These are phyloP conservation scores for Aspergillus conjunctus DNA, from an alignment of 495 filamentous ascomycete genomes.

Conservation along the genomic window DNA sequence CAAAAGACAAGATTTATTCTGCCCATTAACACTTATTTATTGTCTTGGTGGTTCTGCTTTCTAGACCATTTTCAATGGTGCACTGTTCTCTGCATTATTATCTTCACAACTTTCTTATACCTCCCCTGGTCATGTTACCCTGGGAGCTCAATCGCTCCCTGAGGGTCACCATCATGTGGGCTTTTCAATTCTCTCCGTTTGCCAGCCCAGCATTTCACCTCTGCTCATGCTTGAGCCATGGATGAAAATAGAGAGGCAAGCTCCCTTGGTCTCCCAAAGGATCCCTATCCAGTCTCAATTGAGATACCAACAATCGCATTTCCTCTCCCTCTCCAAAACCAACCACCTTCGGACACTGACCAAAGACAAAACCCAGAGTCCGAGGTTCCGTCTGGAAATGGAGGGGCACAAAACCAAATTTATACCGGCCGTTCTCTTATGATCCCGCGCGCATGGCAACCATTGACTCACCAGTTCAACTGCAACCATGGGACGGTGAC, in stretches of 20 bases:
- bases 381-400: not conserved
- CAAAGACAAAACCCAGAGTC: not conserved
- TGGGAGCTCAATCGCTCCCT: not conserved
- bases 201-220: not conserved
- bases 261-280: not conserved
- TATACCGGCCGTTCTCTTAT: slow-evolving; percentile 4
- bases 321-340: not conserved
- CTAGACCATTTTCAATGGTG: too few species aligned
- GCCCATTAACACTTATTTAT: too few species aligned
- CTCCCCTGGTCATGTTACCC: not conserved
- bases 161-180: not conserved
- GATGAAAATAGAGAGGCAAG: not conserved
- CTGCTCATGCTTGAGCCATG: not conserved
- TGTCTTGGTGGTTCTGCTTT: too few species aligned
- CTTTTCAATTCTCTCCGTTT: not conserved
- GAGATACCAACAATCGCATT: not conserved
- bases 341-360: not conserved
- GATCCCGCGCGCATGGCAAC: slow-evolving; percentile 2
- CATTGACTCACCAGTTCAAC: not conserved
- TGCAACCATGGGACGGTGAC: slow-evolving; percentile 24
- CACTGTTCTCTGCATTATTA: too few species aligned
- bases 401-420: not conserved
- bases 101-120: not conserved
- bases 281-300: slow-evolving; percentile 7
- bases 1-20: too few species aligned